Evolutionary conservation across 179 eudicot genomes (phyloP), one percentile per base, ranked within the genome.

Genomic region (Beta lomatogona): DNA sequence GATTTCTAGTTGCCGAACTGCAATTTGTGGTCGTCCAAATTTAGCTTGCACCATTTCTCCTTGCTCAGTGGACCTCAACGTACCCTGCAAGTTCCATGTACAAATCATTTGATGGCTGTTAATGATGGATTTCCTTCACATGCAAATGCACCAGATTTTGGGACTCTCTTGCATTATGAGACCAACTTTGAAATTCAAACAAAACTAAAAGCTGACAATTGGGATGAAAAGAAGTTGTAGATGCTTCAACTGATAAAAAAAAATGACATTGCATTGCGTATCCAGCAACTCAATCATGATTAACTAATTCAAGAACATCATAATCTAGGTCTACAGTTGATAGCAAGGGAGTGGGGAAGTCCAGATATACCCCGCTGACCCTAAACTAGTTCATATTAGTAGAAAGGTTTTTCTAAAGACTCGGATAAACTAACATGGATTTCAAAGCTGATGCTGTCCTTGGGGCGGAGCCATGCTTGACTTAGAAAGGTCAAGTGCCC

Each of bases 11-110:
- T 92, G 98, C 2, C 97, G 88, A 50, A 90, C 89, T 3, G 97
- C 97, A 36, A 89, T 90, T 73, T 92, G 90, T 65, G 96, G 98
- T 1, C 91, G 89, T 41, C 98, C 97, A 63, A 94, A 94, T 85
- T 94, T 94, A 25, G 98, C 97, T 81, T 94, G 96, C 75, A 94
- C 97, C 98, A 94, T 94, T 86, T 94, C 98, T 80, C 98, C 98
- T 84, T 93, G 98, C 83, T 93, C 97, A 16, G 98, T 94, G 66
- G 96, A 91, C 70, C 97, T 88, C 9, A 94, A 92, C 18, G 93
- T 93, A 57, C 96, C 98, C 98, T 94, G 85, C 45, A 76, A 77
- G 74, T 45, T 57, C 19, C 80, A 52, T 61, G 13, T 1, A 71
- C 52, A 46, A 63, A 6, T 55, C 63, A 45, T 4, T 9, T 41